Evolutionary conservation across 805 yeast genomes (phyloP), one percentile per base, ranked within the genome.

Genomic region (Candida wancherniae): DNA sequence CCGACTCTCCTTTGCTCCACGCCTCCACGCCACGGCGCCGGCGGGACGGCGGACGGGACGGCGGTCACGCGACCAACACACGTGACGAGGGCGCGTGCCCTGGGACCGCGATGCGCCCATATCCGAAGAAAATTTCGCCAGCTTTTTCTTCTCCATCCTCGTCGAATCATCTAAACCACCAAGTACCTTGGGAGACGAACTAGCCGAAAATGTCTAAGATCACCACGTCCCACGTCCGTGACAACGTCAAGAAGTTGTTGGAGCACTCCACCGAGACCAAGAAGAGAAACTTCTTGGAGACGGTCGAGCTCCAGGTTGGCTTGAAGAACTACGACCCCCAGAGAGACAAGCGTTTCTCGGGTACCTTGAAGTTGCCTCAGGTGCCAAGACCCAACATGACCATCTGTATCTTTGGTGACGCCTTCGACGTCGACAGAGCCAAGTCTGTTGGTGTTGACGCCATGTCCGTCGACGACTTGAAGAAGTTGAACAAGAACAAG

Each of bases 361-460:
- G 99, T 77, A 65, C 97, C 66, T 81, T 92, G 75, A 92, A 81
- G 76, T 79, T 92, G 60, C 99, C 99, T 66, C 81, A 80, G 66
- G 95, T 94, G 54, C 98, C 98, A 77, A 94, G 99, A 81, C 99
- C 99, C 76, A 92, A 92, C 95, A 86, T 92, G 97, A 84, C 97
- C 73, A 73, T 92, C 77, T 92, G 98, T 77, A 87, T 92, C 69
- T 92, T 92, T 62, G 99, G 98, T 84, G 98, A 92, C 72, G 98
- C 98, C 68, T 92, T 90, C 67, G 99, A 92, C 74, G 94, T 86
- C 58, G 99, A 92, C 84, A 88, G 99, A 81, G 97, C 99, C 63
- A 92, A 92, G 84, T 88, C 97, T 54, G 77, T 82, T 62, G 97
- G 97, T 80, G 82, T 85, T 63, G 99, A 92, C 65, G 97, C 98